These are phyloP conservation scores for Stachybotrys echinatus DNA, from an alignment of 2,329 filamentous ascomycete species.

Conservation along the genomic window DNA sequence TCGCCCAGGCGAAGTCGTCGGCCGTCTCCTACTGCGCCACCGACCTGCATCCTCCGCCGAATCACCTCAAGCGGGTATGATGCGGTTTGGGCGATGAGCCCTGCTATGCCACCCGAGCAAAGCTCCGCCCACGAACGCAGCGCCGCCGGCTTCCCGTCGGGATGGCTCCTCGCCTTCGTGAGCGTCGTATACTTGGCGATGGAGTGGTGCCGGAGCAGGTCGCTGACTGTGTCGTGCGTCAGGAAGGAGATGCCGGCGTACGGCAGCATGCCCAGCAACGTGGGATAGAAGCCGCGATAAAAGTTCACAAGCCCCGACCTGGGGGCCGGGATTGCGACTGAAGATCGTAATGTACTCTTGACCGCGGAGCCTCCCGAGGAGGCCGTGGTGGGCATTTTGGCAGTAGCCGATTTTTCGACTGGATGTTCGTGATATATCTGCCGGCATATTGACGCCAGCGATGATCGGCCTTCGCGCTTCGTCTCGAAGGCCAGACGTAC, in stretches of 20 bases:
- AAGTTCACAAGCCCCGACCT: conserved; percentile 77
- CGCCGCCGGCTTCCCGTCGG: conserved; percentile 59
- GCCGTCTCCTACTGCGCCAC: conserved; percentile 88
- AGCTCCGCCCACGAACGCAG: conserved; percentile 86
- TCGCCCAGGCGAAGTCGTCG: conserved; percentile 72
- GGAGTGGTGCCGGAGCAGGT: conserved; percentile 66
- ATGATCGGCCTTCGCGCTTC: conserved; percentile 64
- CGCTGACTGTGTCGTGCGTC: conserved; percentile 85
- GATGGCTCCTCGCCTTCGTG: conserved; percentile 49
- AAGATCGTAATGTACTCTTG: conserved; percentile 33
- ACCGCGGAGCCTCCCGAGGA: conserved; percentile 27
- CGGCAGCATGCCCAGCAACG: conserved; percentile 88
- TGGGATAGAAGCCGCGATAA: conserved; percentile 89
- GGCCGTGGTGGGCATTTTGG: conserved; percentile 20
- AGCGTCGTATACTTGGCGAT: conserved; percentile 72
- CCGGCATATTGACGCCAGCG: conserved; percentile 69
- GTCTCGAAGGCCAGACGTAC: conserved; percentile 96
- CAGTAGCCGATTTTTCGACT: conserved; percentile 24
- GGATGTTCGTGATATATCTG: conserved; percentile 81
- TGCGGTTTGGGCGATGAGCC: conserved; percentile 82
- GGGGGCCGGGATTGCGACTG: conserved; percentile 43
- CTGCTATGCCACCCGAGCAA: conserved; percentile 75
- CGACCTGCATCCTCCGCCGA: conserved; percentile 89
- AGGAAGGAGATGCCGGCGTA: conserved; percentile 96
- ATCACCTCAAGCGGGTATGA: conserved; percentile 95